Evolutionary conservation across 2,329 filamentous ascomycete genomes (phyloP), one percentile per base, ranked within the genome.

Genomic region (Fusarium subglutinans): DNA sequence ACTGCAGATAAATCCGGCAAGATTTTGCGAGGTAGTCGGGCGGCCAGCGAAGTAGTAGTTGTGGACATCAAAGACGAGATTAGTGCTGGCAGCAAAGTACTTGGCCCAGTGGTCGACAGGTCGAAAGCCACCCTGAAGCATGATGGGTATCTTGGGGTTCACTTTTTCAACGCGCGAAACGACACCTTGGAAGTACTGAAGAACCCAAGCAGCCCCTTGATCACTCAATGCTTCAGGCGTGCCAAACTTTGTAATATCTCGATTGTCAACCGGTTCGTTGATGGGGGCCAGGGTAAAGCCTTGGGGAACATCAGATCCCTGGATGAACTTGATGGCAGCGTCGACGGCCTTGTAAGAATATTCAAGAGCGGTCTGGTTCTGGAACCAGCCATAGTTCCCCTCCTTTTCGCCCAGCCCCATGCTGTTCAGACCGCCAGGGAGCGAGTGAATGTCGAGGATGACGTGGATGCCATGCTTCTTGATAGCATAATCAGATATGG

Each of bases 11-110:
- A 47, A 28, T 2, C 8, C 24, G 4, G 13, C 13, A 1, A 47
- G 24, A 15, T 28, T 47, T 3, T 22, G 18, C 0, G 24, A 47
- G 0, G 24, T 47, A 28, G 44, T 47, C 4, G 44, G 24, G 13
- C 44, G 44, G 6, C 26, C 18, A 1, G 24, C 26, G 13, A 47
- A 47, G 13, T 47, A 47, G 6, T 47, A 47, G 18, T 47, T 28
- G 9, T 47, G 26, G 4, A 28, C 24, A 22, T 47, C 44, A 11
- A 47, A 47, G 24, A 47, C 18, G 6, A 47, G 4, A 22, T 28
- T 47, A 28, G 24, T 28, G 13, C 26, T 47, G 13, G 24, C 18
- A 47, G 24, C 4, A 5, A 47, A 47, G 13, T 8, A 28, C 24
- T 47, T 28, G 44, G 24, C 44, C 44, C 44, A 47, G 9, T 28